A percentile compares a stretch with the other conserved stretches of the same genome.
Evolutionary conservation across 768 basidiomycete species (phyloP).

Genomic region (Pleurotus cornucopiae): DNA sequence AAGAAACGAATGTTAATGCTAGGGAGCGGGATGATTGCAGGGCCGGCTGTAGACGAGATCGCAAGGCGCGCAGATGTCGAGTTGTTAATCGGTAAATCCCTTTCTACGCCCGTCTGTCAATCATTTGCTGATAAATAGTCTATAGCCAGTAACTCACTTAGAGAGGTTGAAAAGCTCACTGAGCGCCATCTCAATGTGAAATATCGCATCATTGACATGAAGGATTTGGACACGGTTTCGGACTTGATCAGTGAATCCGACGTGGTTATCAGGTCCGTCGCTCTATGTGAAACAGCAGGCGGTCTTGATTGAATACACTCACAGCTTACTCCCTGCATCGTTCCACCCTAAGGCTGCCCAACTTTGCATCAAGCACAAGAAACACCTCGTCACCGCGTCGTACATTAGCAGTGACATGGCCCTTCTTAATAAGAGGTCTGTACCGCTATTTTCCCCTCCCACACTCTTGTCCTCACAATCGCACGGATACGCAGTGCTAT

Average conservation of each 20-base stretch:
- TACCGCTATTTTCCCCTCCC: neutral
- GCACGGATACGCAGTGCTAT: slow-evolving; percentile 40
- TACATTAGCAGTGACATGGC: slow-evolving; percentile 83
- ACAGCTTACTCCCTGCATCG: slow-evolving; percentile 73
- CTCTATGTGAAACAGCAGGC: too few species aligned
- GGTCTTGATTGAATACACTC: neutral
- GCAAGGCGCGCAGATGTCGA: slow-evolving; percentile 58
- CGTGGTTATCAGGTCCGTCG: slow-evolving; percentile 74
- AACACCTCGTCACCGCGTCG: slow-evolving; percentile 87
- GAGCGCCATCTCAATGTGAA: slow-evolving; percentile 44
- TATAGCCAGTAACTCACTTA: slow-evolving; percentile 68
- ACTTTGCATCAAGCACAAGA: slow-evolving; percentile 61
- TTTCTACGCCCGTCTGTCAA: too few species aligned
- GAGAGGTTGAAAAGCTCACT: slow-evolving; percentile 51
- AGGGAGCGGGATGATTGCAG: slow-evolving; percentile 95
- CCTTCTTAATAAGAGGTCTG: slow-evolving; percentile 56
- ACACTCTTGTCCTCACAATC: neutral
- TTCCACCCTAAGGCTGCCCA: slow-evolving; percentile 73
- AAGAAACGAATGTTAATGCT: slow-evolving; percentile 76
- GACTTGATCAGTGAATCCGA: slow-evolving; percentile 62
- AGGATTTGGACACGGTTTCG: slow-evolving; percentile 38
- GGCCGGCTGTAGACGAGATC: slow-evolving; percentile 79
- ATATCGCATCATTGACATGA: slow-evolving; percentile 58
- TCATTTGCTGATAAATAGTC: neutral
- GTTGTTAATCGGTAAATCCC: slow-evolving; percentile 69